Base-by-base conservation (phyloP, 1,139 yeast species). In the Sugiyamaella castrensis region DNA sequence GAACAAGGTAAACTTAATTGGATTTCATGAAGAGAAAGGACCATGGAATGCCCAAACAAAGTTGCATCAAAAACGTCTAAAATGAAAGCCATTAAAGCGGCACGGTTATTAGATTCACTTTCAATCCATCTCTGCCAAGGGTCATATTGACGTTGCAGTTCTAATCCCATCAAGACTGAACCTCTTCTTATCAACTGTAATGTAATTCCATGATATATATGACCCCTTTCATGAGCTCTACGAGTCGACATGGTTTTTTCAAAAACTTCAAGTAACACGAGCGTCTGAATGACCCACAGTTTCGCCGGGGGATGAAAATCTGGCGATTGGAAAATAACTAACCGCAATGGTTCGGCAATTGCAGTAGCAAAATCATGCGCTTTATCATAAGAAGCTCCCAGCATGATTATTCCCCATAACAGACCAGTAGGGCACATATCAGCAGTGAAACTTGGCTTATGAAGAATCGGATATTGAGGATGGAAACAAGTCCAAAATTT, bases 61-160 rank as follows among this genome's bases (percentile, higher is more conserved):
- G 84, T 77, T n/a, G 88, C 85, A 67, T 87, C 94, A 26, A 83
- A 76, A 1, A 84, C 81, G 64, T 87, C 96, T 61, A 85, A 71
- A 58, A 84, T 83, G 63, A 87, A 87, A 4, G 92, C 87, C 77
- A 85, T 80, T 51, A 84, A 77, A 1, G 94, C 87, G 4, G 86
- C 77, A 47, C 96, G 70, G 64, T 87, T 87, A 72, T 86, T 74
- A 43, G 84, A 79, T 65, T 87, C 96, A 43, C 81, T 79, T 50
- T 84, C 86, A 15, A 86, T 82, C 94, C 94, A 87, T 50, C 78
- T 73, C 49, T 70, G 69, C 76, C 81, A 76, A 1, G 63, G 63
- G 35, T 60, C 64, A 9, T 46, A 46, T 34, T 56, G 62, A 24
- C 50, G 45, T n/a, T 55, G 53, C 6, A 56, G 50, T 28, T 55